These are phyloP conservation scores for Choanephora cucurbitarum DNA, from an alignment of 371 early-diverging fungal genomes.

Conservation along the genomic window DNA sequence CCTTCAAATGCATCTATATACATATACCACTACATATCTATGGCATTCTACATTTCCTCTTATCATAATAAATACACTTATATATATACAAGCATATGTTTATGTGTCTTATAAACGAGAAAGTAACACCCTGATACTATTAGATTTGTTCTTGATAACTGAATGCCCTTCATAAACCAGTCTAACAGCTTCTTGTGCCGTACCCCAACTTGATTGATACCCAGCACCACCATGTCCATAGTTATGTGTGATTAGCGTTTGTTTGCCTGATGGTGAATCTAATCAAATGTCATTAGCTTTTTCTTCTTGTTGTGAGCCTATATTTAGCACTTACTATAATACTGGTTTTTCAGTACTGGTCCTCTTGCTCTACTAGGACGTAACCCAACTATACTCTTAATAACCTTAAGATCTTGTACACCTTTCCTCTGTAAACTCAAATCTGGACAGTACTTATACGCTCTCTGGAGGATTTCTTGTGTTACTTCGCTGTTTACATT, in stretches of 20 bases:
- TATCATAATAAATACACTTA: not conserved
- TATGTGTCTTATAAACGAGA: conserved; percentile 4
- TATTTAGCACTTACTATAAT: conserved; percentile 28
- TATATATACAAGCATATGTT: not conserved
- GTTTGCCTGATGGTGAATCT: conserved; percentile 41
- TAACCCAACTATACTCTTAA: conserved; percentile 61
- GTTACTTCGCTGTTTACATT: conserved; percentile 9
- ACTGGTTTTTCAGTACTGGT: conserved; percentile 64
- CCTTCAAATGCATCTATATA: not conserved
- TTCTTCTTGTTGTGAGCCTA: too few relatives aligned
- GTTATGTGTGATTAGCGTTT: conserved; percentile 64
- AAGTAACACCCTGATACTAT: conserved; percentile 1
- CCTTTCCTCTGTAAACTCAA: conserved; percentile 36
- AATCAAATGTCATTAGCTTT: too few relatives aligned
- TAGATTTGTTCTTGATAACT: conserved; percentile 7
- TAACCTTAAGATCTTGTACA: conserved; percentile 17
- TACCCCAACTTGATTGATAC: conserved; percentile 77
- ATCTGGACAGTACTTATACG: conserved; percentile 32
- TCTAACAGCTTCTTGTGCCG: conserved; percentile 50
- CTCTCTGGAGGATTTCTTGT: conserved; percentile 27
- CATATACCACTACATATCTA: conserved; percentile 6
- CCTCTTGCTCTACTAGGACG: conserved; percentile 64
- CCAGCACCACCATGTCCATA: conserved; percentile 74
- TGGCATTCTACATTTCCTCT: not conserved
- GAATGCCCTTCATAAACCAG: conserved; percentile 47